These are phyloP conservation scores for Erythrophleum fordii DNA, from an alignment of 306 rosid species.

Conservation along the genomic window DNA sequence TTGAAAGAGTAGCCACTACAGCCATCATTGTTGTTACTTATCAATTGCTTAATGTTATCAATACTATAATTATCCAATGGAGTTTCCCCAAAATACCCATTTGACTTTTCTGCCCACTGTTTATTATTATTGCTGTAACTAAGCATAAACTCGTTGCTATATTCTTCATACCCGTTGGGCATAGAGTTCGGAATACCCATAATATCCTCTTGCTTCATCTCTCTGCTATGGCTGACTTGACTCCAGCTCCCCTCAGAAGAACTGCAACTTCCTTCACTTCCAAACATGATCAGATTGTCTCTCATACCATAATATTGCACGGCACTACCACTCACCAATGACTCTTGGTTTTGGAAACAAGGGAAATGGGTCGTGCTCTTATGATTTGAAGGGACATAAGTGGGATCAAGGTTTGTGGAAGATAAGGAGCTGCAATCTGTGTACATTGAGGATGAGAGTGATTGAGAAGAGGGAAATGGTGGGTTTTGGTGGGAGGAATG, in stretches of 20 bases:
- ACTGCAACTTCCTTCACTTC: conserved; percentile 76
- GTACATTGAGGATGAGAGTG: conserved; percentile 37
- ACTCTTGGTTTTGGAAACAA: conserved; percentile 38
- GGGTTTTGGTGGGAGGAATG: conserved; percentile 37
- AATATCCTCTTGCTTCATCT: conserved; percentile 56
- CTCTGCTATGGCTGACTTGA: conserved; percentile 47
- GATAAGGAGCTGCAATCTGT: conserved; percentile 41
- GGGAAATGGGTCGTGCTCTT: conserved; percentile 36
- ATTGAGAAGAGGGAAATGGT: conserved; percentile 30
- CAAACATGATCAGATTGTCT: conserved; percentile 10
- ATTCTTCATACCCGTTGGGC: conserved; percentile 34
- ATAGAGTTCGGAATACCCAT: conserved; percentile 44
- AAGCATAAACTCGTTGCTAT: conserved; percentile 34
- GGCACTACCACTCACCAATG: conserved; percentile 18
- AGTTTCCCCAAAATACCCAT: conserved; percentile 43
- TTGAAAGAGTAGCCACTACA: conserved; percentile 31
- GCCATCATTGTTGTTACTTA: conserved; percentile 38
- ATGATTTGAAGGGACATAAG: conserved; percentile 30
- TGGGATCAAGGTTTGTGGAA: conserved; percentile 42
- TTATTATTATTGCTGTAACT: not conserved
- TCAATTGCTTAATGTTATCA: conserved; percentile 62
- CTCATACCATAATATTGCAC: conserved; percentile 45
- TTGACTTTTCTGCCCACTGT: not conserved
- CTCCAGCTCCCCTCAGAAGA: conserved; percentile 79
- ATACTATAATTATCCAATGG: conserved; percentile 49